phyloP scores from a whole-genome alignment of 2,329 filamentous ascomycete genomes.

The Colletotrichum chrysophilum region DNA sequence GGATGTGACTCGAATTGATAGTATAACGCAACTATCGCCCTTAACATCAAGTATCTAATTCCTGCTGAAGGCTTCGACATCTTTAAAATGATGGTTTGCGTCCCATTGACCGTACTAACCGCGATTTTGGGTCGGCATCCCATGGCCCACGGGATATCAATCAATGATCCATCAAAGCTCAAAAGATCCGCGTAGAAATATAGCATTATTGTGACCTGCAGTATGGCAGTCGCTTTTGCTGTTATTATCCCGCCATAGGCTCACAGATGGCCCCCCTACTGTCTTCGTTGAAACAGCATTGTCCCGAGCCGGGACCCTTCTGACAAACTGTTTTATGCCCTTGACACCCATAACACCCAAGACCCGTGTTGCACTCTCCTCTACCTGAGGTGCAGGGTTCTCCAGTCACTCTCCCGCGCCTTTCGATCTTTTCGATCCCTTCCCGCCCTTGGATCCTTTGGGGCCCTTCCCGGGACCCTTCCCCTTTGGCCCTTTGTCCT shows the following conservation, averaged over 20 bases:
- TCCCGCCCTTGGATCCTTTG: neutral
- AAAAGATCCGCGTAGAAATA: rapidly evolving
- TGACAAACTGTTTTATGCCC: slow-evolving; percentile 1
- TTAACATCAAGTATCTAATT: neutral
- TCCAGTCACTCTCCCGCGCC: neutral
- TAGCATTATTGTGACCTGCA: neutral
- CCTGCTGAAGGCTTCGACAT: neutral
- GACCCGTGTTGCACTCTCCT: neutral
- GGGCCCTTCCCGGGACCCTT: neutral
- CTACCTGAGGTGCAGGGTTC: neutral
- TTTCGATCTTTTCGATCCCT: neutral
- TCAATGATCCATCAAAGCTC: neutral
- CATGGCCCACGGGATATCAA: too few species aligned
- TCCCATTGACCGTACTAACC: rapidly evolving
- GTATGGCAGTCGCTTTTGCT: neutral
- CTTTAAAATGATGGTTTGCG: neutral
- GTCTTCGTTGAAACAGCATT: neutral
- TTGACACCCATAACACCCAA: slow-evolving; percentile 1
- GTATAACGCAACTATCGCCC: neutral
- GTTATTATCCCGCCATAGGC: neutral
- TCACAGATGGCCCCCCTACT: neutral
- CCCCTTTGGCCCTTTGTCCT: neutral
- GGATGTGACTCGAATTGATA: neutral
- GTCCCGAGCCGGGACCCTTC: neutral
- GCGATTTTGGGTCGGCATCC: too few species aligned